Base-by-base conservation (phyloP, 306 rosid species). In the Datisca glomerata region DNA sequence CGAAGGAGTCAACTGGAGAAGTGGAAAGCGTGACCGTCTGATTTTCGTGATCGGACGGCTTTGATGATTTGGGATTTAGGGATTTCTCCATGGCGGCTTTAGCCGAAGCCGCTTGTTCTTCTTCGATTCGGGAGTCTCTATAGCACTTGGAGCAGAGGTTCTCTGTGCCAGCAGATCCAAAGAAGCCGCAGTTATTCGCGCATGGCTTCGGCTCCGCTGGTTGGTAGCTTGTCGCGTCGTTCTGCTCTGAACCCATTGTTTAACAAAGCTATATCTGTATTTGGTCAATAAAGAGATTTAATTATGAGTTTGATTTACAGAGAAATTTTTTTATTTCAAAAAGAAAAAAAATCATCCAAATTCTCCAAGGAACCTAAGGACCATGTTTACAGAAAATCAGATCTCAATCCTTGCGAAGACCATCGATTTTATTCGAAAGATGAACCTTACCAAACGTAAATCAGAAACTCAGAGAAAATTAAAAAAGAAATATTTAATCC, bases 141-240 rank as follows among this genome's bases (percentile, higher is more conserved):
- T 52, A 73, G 47, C 86, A 78, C 29, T 78, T 70, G 4, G 81
- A 78, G 41, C 86, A 78, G 24, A 73, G 73, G 46, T 78, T 78
- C 63, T 32, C 51, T 5, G 74, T 70, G 1, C 57, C 65, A 0
- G 73, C 64, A 4, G 55, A 42, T 18, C 86, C 86, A 20, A 67
- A 78, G 67, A 78, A 78, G 20, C 86, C 81, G 41, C 86, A 78
- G 47, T 73, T 73, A 66, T 73, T 78, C 53, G 61, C 79, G 50
- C 86, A 78, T 1, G 49, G 75, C 59, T 69, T 66, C 3, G 68
- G 68, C 73, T 78, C 81, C 3, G 75, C 41, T 5, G 63, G 68
- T 25, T 57, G 65, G 45, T 55, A 66, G 70, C 85, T 76, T 1
- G 65, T 57, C 3, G 47, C 48, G 12, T 73, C 67, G 54, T 64